Base-by-base conservation (phyloP, 768 basidiomycete genomes). In the Suillus occidentalis region DNA sequence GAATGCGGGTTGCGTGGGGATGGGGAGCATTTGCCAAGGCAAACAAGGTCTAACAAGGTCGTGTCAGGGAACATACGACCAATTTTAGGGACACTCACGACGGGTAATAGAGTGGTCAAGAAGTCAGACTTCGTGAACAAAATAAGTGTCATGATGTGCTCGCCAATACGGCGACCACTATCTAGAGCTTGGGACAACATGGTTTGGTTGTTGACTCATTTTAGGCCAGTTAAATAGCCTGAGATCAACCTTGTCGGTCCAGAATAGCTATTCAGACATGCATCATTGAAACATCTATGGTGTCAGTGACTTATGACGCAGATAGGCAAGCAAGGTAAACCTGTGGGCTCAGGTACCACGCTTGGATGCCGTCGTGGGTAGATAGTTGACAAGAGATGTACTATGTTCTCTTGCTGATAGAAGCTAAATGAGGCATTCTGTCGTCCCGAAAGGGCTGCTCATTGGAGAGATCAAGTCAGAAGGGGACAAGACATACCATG, bases 21-120 rank as follows among this genome's bases (percentile, higher is more conserved):
- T 68, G 58, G 1, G 75, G 72, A 10, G 74, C 71, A 3, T 72
- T 63, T 18, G 65, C 68, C n/a, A 42, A 59, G 0, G 74, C 72
- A 60, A 75, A 72, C 13, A 73, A 61, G 18, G 69, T 73, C 76
- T 77, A 49, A 18, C 55, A 61, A n/a, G 62, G 14, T 14, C 9
- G 13, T 59, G 18, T 3, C 18, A 28, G 20, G 28, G 18, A 59
- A 42, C 25, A 42, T 28, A 12, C 18, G 20, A 7, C 12, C 3
- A 7, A 39, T 39, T 14, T 25, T 13, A 0, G 61, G 6, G 9
- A 9, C 16, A 62, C 63, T 63, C 31, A 64, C 63, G 42, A 64
- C 62, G 8, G 63, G 63, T 6, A 64, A n/a, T 8, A 64, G 10
- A 25, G 63, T 64, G 28, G 63, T 64, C 43, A 62, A 43, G 43